Evolutionary conservation across 805 yeast species (phyloP).

Genomic region (Sugiyamaella marilandica): DNA sequence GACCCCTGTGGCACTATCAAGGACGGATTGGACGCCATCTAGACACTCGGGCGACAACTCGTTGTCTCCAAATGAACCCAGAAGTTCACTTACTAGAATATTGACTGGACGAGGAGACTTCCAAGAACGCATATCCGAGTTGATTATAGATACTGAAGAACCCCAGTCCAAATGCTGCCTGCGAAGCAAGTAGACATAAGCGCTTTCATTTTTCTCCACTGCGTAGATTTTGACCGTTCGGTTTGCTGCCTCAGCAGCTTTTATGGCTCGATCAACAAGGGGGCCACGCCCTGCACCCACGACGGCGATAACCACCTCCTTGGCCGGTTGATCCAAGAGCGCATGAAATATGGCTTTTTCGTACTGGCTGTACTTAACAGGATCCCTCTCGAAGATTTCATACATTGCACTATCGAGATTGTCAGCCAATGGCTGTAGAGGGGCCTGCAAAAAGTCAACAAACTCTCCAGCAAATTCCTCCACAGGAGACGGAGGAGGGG

Average conservation of each 20-base stretch:
- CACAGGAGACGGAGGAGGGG: conserved; percentile 28
- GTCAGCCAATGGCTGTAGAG: conserved; percentile 66
- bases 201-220: conserved; percentile 67
- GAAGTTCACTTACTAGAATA: conserved; percentile 69
- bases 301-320: conserved; percentile 43
- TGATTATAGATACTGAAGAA: conserved; percentile 43
- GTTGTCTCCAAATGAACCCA: conserved; percentile 92
- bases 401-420: conserved; percentile 59
- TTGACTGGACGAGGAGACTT: conserved; percentile 33
- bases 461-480: conserved; percentile 35
- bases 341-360: conserved; percentile 59
- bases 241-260: conserved; percentile 35
- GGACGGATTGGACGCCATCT: conserved; percentile 36
- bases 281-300: conserved; percentile 93
- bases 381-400: conserved; percentile 65
- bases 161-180: conserved; percentile 53
- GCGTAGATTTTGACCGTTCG: conserved; percentile 42
- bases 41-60: conserved; percentile 85
- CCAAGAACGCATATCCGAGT: conserved; percentile 58
- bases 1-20: conserved; percentile 43
- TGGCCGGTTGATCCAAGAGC: conserved; percentile 32
- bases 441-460: conserved; percentile 48
- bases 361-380: conserved; percentile 63
- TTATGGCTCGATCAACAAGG: conserved; percentile 51
- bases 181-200: conserved; percentile 44